phyloP scores from a whole-genome alignment of 1,284 basidiomycete species.

The Takashimella koratensis region DNA sequence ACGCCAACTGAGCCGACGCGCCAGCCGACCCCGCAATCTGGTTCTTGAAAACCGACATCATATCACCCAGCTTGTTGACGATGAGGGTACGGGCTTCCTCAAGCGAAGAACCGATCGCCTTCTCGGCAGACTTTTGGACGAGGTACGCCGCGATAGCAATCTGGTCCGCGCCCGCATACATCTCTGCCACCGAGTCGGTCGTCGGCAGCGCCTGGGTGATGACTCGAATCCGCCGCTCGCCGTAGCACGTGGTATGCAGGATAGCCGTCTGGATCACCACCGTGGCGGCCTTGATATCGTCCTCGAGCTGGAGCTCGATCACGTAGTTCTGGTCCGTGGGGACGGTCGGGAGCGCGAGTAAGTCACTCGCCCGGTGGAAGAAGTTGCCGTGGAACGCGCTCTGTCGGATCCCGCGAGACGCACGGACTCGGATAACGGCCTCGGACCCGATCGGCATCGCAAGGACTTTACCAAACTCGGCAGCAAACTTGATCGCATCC shows the following conservation, averaged over 20 bases:
- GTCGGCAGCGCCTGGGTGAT: constrained; percentile 90
- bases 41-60: constrained; percentile 87
- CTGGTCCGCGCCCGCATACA: constrained; percentile 94
- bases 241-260: constrained; percentile 92
- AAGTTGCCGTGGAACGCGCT: constrained; percentile 99
- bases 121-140: constrained; percentile 96
- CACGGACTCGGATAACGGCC: constrained; percentile 95
- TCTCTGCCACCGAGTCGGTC: constrained; percentile 85
- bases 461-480: constrained; percentile 90
- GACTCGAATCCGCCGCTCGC: constrained; percentile 93
- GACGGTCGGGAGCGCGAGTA: constrained; percentile 93
- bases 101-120: constrained; percentile 69
- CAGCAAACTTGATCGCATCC: constrained; percentile 96
- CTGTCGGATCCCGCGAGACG: constrained; percentile 90
- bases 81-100: constrained; percentile 92
- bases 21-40: constrained; percentile 93
- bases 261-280: constrained; percentile 96
- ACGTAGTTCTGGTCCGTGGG: constrained; percentile 95
- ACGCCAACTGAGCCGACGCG: constrained; percentile 87
- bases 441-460: constrained; percentile 95
- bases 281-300: constrained; percentile 85
- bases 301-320: constrained; percentile 96
- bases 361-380: constrained; percentile 96
- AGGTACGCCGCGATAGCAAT: constrained; percentile 83
- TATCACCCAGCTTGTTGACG: constrained; percentile 84